Conservation (phyloP, 768 basidiomycete species). For the Leccinum imitatum region DNA sequence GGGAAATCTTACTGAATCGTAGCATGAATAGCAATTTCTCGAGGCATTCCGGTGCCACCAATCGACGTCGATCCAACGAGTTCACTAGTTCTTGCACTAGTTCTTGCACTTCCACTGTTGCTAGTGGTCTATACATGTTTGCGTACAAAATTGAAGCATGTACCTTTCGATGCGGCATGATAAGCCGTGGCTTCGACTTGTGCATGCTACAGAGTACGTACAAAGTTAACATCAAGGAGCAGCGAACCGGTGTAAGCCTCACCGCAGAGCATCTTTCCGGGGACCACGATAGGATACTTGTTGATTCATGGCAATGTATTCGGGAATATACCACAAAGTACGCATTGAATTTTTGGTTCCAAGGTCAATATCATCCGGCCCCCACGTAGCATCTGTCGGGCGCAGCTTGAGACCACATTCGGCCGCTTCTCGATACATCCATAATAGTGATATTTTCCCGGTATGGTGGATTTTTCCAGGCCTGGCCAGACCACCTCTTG, state of each 20-base stretch:
- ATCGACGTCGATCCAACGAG: slow-evolving; percentile 3
- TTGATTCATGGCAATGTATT: no score
- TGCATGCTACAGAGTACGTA: slow-evolving; percentile 3
- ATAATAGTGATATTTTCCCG: background rate
- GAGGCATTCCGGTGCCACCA: slow-evolving; percentile 9
- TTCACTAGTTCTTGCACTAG: background rate
- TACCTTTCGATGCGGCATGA: background rate
- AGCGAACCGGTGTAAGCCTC: no score
- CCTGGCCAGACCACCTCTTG: slow-evolving; percentile 8
- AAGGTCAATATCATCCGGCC: no score
- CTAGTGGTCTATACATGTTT: background rate
- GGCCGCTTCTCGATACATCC: background rate
- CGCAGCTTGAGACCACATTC: slow-evolving; percentile 7
- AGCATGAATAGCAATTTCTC: slow-evolving; percentile 17
- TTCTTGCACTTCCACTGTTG: slow-evolving; percentile 1
- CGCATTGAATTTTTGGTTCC: no score
- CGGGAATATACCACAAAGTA: no score
- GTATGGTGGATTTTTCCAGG: background rate
- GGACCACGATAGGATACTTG: no score
- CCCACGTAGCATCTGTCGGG: slow-evolving; percentile 6
- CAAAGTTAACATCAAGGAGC: background rate
- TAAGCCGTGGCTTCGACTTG: slow-evolving; percentile 12
- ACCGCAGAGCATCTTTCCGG: no score
- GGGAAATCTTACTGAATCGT: background rate
- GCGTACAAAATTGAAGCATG: background rate